Evolutionary conservation across 202 grass and related monocot species (phyloP).

Genomic region (Alloteropsis angusta): DNA sequence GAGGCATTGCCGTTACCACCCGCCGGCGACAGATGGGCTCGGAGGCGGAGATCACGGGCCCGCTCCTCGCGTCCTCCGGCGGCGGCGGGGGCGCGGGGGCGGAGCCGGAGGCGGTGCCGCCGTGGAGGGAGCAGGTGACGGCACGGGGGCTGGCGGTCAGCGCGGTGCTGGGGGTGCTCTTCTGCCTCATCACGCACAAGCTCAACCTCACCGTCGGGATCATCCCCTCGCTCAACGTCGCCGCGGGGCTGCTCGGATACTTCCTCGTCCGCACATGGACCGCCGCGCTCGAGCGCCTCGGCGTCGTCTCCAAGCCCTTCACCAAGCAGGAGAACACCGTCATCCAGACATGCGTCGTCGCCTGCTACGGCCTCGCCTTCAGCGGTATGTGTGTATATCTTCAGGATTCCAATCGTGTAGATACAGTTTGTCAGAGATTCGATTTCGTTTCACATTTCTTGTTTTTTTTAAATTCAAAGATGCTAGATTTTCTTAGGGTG

Average conservation of each 20-base stretch:
- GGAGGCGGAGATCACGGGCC: neutral
- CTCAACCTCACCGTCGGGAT: constrained; percentile 62
- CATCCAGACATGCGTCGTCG: constrained; percentile 79
- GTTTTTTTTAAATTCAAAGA: neutral
- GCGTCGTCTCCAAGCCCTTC: constrained; percentile 50
- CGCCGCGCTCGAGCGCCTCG: constrained; percentile 26
- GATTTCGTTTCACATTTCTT: neutral
- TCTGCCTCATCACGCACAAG: constrained; percentile 78
- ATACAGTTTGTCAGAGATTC: neutral
- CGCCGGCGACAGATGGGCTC: neutral
- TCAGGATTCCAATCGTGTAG: neutral
- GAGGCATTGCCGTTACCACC: neutral
- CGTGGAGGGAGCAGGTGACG: constrained; percentile 72
- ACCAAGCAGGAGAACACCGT: constrained; percentile 94
- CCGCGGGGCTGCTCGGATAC: constrained; percentile 65
- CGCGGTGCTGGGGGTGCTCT: constrained; percentile 59
- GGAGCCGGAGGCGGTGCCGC: constrained; percentile 38
- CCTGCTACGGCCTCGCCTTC: constrained; percentile 60
- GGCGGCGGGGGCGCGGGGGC: neutral
- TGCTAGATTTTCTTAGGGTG: neutral
- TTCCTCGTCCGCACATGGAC: constrained; percentile 66
- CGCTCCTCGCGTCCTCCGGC: neutral
- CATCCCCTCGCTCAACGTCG: constrained; percentile 67
- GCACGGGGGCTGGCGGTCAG: constrained; percentile 46
- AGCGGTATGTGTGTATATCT: constrained; percentile 35